These are phyloP conservation scores for Bromus sterilis DNA, from an alignment of 176 grass and related monocot species.

Conservation along the genomic window DNA sequence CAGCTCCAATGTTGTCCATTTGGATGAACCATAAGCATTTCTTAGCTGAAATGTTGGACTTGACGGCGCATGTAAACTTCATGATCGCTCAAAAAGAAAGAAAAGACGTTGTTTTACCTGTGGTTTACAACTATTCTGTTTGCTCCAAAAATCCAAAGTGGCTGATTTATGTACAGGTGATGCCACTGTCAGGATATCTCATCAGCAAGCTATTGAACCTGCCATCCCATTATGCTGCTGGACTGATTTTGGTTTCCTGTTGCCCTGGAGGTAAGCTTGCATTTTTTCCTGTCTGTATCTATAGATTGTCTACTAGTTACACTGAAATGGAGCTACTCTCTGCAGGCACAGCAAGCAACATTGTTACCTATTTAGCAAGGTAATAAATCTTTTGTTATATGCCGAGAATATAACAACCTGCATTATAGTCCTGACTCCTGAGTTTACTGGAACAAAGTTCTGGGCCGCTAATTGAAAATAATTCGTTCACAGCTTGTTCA, in stretches of 20 bases:
- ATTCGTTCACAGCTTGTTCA: background rate
- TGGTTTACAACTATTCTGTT: background rate
- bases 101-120: background rate
- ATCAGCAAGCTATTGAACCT: slow-evolving; percentile 73
- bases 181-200: slow-evolving; percentile 73
- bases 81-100: background rate
- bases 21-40: background rate
- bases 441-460: background rate
- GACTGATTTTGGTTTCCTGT: slow-evolving; percentile 72
- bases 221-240: slow-evolving; percentile 84
- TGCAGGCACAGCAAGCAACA: slow-evolving; percentile 93
- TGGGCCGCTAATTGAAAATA: background rate
- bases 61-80: background rate
- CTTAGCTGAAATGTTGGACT: background rate
- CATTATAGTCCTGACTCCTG: background rate
- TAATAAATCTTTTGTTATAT: slow-evolving; percentile 16
- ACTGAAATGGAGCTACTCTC: slow-evolving; percentile 22
- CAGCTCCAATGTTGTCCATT: background rate
- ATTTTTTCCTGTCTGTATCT: background rate
- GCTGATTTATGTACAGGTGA: slow-evolving; percentile 57
- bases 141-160: background rate
- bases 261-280: slow-evolving; percentile 66
- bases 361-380: slow-evolving; percentile 92
- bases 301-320: slow-evolving; percentile 4
- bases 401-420: background rate